Percentiles rank a stretch among this genome's conserved stretches.
These are phyloP conservation scores for Suhomyces terraborum DNA, from an alignment of 1,139 yeast species.

Conservation along the genomic window DNA sequence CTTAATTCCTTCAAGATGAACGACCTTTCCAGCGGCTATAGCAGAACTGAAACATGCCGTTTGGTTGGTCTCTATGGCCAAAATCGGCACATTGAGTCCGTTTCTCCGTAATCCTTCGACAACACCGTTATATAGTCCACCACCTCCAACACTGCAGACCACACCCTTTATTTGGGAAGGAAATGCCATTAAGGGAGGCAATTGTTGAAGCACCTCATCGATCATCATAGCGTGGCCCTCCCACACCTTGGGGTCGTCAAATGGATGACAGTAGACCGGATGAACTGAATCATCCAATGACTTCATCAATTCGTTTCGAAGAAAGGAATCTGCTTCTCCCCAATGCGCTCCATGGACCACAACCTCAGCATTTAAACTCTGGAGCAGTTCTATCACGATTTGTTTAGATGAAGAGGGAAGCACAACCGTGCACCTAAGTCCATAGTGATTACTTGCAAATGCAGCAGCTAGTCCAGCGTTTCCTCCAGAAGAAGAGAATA, in stretches of 20 bases:
- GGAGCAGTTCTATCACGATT: slow-evolving; percentile 29
- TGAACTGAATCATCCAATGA: slow-evolving; percentile 19
- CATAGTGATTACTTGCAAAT: slow-evolving; percentile 31
- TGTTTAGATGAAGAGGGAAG: slow-evolving; percentile 34
- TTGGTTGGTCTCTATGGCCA: slow-evolving; percentile 41
- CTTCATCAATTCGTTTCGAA: slow-evolving; percentile 25
- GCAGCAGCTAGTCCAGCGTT: slow-evolving; percentile 53
- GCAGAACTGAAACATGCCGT: slow-evolving; percentile 42
- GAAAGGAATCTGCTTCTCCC: slow-evolving; percentile 40
- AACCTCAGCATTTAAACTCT: slow-evolving; percentile 32
- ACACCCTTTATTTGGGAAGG: slow-evolving; percentile 31
- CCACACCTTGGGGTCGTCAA: slow-evolving; percentile 42
- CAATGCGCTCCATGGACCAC: slow-evolving; percentile 37
- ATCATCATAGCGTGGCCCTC: slow-evolving; percentile 42
- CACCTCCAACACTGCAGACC: slow-evolving; percentile 48
- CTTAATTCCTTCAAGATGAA: slow-evolving; percentile 31
- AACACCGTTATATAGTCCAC: slow-evolving; percentile 45
- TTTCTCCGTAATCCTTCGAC: slow-evolving; percentile 32
- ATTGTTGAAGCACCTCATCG: slow-evolving; percentile 30
- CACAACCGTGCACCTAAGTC: slow-evolving; percentile 41
- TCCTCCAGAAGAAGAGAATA: slow-evolving; percentile 48
- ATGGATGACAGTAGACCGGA: slow-evolving; percentile 45
- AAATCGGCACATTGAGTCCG: slow-evolving; percentile 24
- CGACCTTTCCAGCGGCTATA: slow-evolving; percentile 30
- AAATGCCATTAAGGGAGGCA: slow-evolving; percentile 23